Base-by-base conservation (phyloP, 306 rosid species). In the Luffa aegyptiaca region DNA sequence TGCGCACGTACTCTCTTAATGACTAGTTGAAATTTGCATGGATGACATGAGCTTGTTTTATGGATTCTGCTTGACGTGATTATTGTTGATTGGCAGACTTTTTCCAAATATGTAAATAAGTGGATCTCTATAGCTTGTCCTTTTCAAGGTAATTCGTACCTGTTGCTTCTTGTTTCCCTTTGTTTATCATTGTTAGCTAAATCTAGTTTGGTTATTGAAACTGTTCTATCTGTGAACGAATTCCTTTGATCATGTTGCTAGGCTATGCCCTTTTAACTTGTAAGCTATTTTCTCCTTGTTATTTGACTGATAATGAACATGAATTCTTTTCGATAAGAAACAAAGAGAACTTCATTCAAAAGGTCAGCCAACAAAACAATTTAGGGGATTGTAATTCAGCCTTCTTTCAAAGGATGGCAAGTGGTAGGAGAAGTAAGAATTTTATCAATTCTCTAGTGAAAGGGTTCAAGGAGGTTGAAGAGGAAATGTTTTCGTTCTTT, bases 121-220 rank as follows among this genome's bases (percentile, higher is more conserved):
- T 95, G 98, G 98, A 92, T 92, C 79, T 76, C 86, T 88, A 84
- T 95, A 69, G 97, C 97, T 46, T 92, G 97, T 87, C 98, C 98
- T 80, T 95, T 95, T 78, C 97, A 92, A 90, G 97, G 98, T 93
- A 80, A 80, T 44, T 49, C 63, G 35, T 4, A 49, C 61, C 44
- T 14, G 14, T 73, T 73, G 59, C 59, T 73, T 73, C 76, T 44
- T 41, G 6, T 73, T 33, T 48, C 39, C 59, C 3, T 73, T 49
- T 12, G 14, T 73, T 42, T 3, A 11, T 49, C 10, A 17, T 10
- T 73, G 5, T 26, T 12, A 26, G 48, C 21, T 9, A 14, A 49
- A 21, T 48, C 12, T 48, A 16, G 59, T 72, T 17, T 35, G 48
- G 44, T 42, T 18, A 68, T 69, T n/a, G 8, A 21, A 45, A 72